phyloP scores from a whole-genome alignment of 2,329 filamentous ascomycete genomes.

The Diaporthe vexans region DNA sequence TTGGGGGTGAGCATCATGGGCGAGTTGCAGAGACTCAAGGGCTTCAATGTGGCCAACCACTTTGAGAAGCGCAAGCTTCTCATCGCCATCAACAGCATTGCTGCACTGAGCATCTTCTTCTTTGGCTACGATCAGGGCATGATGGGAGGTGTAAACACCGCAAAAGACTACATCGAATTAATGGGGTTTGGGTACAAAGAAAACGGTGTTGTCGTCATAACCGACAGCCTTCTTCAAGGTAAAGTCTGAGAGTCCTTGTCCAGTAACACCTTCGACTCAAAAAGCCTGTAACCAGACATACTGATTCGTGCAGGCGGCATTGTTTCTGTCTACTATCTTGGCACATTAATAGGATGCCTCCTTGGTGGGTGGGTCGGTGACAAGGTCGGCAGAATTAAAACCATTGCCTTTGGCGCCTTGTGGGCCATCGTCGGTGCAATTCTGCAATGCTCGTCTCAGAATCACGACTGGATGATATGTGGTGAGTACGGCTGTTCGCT shows the following conservation, averaged over 20 bases:
- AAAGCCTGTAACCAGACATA: not conserved
- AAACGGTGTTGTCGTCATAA: constrained; percentile 65
- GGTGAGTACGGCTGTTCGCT: constrained; percentile 54
- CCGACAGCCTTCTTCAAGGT: constrained; percentile 68
- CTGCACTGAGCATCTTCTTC: constrained; percentile 77
- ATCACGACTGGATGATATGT: constrained; percentile 78
- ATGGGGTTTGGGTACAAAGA: constrained; percentile 75
- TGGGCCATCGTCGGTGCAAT: constrained; percentile 73
- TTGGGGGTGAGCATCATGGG: constrained; percentile 14
- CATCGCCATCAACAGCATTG: constrained; percentile 73
- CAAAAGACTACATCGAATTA: constrained; percentile 72
- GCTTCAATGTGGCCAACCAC: constrained; percentile 60
- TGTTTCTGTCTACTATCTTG: constrained; percentile 69
- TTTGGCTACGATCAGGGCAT: constrained; percentile 72
- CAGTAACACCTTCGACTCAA: not conserved
- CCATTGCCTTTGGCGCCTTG: constrained; percentile 70
- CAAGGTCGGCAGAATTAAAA: constrained; percentile 71
- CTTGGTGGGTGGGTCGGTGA: constrained; percentile 76
- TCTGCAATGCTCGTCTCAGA: constrained; percentile 76
- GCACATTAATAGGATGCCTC: constrained; percentile 73
- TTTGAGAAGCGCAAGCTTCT: constrained; percentile 69
- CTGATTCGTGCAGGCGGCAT: constrained; percentile 64
- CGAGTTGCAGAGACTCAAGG: constrained; percentile 36
- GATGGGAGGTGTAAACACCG: constrained; percentile 77
- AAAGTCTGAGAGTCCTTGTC: not conserved